phyloP scores from a whole-genome alignment of 129 eudicot genomes.

The Flaveria ramosissima region DNA sequence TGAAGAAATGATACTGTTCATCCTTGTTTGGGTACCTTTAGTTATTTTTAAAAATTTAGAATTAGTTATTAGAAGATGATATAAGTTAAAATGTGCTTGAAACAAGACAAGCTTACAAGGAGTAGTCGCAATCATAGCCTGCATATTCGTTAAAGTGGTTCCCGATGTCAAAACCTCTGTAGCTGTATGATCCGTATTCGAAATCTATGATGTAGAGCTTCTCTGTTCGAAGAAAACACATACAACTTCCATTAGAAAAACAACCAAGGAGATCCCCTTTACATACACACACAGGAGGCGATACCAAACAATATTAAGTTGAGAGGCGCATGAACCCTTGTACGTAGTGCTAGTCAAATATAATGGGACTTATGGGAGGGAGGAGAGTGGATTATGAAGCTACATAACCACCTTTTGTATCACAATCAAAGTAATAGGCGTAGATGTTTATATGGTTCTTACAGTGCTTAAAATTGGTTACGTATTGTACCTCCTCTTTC shows the following conservation, averaged over 20 bases:
- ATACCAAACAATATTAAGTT: neutral
- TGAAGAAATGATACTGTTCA: slow-evolving; percentile 89
- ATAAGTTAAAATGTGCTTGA: neutral
- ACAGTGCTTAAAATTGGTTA: neutral
- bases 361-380: neutral
- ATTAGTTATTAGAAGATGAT: neutral
- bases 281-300: neutral
- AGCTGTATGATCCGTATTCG: slow-evolving; percentile 92
- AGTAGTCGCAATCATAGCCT: slow-evolving; percentile 95
- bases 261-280: neutral
- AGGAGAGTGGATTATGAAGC: neutral
- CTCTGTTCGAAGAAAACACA: slow-evolving; percentile 47
- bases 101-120: slow-evolving; percentile 57
- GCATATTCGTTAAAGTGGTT: slow-evolving; percentile 99
- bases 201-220: slow-evolving; percentile 92
- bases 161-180: slow-evolving; percentile 97
- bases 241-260: slow-evolving; percentile 10
- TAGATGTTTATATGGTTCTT: neutral
- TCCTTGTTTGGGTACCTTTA: slow-evolving; percentile 86
- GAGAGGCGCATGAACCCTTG: neutral
- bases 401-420: neutral
- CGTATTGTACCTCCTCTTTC: neutral
- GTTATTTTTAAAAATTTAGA: slow-evolving; percentile 7
- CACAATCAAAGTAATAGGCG: neutral
- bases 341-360: neutral